Evolutionary conservation across 768 basidiomycete genomes (phyloP).

Genomic region (Suillus decipiens): DNA sequence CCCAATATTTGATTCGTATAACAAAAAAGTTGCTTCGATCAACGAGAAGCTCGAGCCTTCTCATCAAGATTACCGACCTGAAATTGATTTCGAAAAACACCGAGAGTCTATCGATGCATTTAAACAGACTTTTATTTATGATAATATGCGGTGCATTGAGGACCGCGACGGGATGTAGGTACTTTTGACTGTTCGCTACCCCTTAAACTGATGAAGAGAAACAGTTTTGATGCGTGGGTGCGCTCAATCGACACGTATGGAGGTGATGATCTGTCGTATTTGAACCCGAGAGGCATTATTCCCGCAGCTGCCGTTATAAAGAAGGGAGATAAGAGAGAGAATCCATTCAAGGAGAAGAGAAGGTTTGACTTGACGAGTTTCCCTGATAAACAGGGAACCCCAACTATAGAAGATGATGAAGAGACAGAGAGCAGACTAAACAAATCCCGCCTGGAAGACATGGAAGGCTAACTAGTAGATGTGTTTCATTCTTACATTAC

Average conservation of each 20-base stretch:
- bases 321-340: conserved; percentile 54
- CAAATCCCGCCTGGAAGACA: conserved; percentile 50
- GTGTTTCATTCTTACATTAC: conserved; percentile 5
- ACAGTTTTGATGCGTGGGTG: conserved; percentile 85
- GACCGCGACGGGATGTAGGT: conserved; percentile 75
- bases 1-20: conserved; percentile 81
- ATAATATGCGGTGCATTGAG: conserved; percentile 84
- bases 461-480: conserved; percentile 45
- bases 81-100: conserved; percentile 72
- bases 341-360: conserved; percentile 69
- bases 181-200: not conserved
- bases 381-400: conserved; percentile 31
- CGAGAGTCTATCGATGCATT: conserved; percentile 73
- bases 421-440: conserved; percentile 36
- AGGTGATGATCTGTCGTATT: conserved; percentile 76
- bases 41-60: conserved; percentile 50
- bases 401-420: conserved; percentile 39
- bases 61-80: conserved; percentile 65
- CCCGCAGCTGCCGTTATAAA: conserved; percentile 69
- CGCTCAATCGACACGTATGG: conserved; percentile 72
- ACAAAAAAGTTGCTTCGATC: conserved; percentile 49
- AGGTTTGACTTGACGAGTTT: conserved; percentile 63
- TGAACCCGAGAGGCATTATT: conserved; percentile 77
- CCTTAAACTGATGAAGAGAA: conserved; percentile 4
- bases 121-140: conserved; percentile 85